Percentiles rank a stretch among this genome's conserved stretches.
These are phyloP conservation scores for Sphaerulina populicola DNA, from an alignment of 2,329 filamentous ascomycete genomes.

Conservation along the genomic window DNA sequence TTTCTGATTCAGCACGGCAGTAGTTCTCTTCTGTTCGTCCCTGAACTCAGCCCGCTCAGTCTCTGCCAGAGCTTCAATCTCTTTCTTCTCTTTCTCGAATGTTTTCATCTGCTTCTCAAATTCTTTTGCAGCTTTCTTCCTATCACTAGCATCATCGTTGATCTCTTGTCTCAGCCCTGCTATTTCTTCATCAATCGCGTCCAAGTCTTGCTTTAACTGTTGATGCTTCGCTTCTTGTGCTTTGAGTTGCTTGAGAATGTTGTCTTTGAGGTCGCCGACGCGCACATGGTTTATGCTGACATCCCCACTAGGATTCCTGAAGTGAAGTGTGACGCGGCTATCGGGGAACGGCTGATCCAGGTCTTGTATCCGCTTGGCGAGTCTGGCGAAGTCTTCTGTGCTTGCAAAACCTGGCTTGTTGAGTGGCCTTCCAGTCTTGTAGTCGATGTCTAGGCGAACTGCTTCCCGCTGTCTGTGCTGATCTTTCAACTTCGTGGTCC, in stretches of 20 bases:
- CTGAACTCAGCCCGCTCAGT: slow-evolving; percentile 18
- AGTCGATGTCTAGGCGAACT: slow-evolving; percentile 18
- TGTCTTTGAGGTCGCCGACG: slow-evolving; percentile 20
- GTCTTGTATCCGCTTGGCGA: slow-evolving; percentile 15
- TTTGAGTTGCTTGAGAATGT: slow-evolving; percentile 11
- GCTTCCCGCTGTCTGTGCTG: slow-evolving; percentile 14
- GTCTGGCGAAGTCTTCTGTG: slow-evolving; percentile 17
- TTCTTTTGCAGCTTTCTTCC: slow-evolving; percentile 6
- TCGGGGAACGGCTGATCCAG: slow-evolving; percentile 18
- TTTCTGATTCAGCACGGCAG: slow-evolving; percentile 18
- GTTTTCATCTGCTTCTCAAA: slow-evolving; percentile 15
- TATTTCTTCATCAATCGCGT: slow-evolving; percentile 19
- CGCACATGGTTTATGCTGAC: neutral
- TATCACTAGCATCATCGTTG: slow-evolving; percentile 7
- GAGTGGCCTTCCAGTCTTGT: slow-evolving; percentile 13
- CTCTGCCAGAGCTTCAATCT: slow-evolving; percentile 15
- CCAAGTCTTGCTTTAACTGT: slow-evolving; percentile 15
- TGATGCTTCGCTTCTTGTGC: slow-evolving; percentile 13
- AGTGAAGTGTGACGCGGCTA: slow-evolving; percentile 1
- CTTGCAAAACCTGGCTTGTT: slow-evolving; percentile 15
- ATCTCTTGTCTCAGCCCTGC: slow-evolving; percentile 14
- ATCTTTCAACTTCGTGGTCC: slow-evolving; percentile 2
- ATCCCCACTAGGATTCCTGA: neutral
- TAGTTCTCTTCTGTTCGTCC: slow-evolving; percentile 15
- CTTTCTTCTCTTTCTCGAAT: slow-evolving; percentile 15